Evolutionary conservation across 2,329 filamentous ascomycete genomes (phyloP).

Genomic region (Pseudonectria buxi): DNA sequence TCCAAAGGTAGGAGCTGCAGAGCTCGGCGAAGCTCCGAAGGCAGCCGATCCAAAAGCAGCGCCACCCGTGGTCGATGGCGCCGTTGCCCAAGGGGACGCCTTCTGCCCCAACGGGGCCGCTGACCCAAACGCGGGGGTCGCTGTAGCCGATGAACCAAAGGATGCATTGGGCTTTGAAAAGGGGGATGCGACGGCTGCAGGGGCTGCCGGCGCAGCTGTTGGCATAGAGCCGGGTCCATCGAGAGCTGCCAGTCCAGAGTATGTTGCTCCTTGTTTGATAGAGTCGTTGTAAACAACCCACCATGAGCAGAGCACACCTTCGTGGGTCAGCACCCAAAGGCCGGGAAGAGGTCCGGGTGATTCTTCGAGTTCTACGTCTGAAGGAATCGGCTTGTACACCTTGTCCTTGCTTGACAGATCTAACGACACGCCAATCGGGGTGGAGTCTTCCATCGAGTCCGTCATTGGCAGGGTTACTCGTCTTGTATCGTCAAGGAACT

Average conservation of each 20-base stretch:
- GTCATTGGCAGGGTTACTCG: conserved; percentile 70
- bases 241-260: conserved; percentile 58
- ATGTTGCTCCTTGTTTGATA: conserved; percentile 65
- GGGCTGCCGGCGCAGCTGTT: conserved; percentile 23
- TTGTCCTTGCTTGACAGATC: conserved; percentile 80
- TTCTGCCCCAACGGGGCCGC: conserved; percentile 43
- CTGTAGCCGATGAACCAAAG: conserved; percentile 35
- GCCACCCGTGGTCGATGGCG: conserved; percentile 26
- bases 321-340: conserved; percentile 78
- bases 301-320: conserved; percentile 79
- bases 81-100: conserved; percentile 44
- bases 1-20: conserved; percentile 41
- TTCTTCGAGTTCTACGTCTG: conserved; percentile 69
- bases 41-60: conserved; percentile 38
- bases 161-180: conserved; percentile 25
- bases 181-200: conserved; percentile 25
- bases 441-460: conserved; percentile 55
- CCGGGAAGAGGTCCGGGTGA: conserved; percentile 77
- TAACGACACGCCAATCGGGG: conserved; percentile 70
- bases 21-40: conserved; percentile 35
- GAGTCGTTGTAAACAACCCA: conserved; percentile 90
- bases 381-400: conserved; percentile 68
- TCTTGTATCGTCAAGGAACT: conserved; percentile 64
- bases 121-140: conserved; percentile 40
- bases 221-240: conserved; percentile 28